A percentile compares a stretch with the other conserved stretches of the same genome.
phyloP scores from a whole-genome alignment of 768 basidiomycete genomes.

The Leccinellum rugosiceps region DNA sequence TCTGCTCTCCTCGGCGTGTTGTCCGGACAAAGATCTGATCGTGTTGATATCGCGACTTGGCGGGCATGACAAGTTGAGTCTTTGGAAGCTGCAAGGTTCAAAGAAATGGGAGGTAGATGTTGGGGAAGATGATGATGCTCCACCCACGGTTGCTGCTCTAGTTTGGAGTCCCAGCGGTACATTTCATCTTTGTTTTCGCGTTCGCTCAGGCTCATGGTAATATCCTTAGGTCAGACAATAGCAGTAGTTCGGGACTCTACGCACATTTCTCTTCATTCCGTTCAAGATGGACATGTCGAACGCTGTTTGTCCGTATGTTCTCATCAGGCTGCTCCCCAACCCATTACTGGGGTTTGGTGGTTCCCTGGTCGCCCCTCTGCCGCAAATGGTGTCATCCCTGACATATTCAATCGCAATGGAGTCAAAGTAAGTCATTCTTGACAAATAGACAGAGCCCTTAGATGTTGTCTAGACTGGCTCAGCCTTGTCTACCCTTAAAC shows the following conservation, averaged over 20 bases:
- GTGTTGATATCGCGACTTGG: conserved; percentile 64
- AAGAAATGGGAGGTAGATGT: conserved; percentile 83
- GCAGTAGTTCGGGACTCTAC: conserved; percentile 71
- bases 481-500: conserved; percentile 65
- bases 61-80: conserved; percentile 63
- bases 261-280: conserved; percentile 65
- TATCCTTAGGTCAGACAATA: conserved; percentile 56
- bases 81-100: conserved; percentile 79
- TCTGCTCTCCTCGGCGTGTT: conserved; percentile 63
- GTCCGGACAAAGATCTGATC: conserved; percentile 82
- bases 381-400: conserved; percentile 51
- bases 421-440: conserved; percentile 49
- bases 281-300: conserved; percentile 69
- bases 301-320: conserved; percentile 41
- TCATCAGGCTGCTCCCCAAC: conserved; percentile 11
- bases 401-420: conserved; percentile 68
- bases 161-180: conserved; percentile 85
- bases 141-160: conserved; percentile 51
- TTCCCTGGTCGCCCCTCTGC: conserved; percentile 47
- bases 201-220: conserved; percentile 2
- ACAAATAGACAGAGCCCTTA: neutral
- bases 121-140: conserved; percentile 42
- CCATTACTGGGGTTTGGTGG: conserved; percentile 70
- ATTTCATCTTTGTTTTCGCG: conserved; percentile 8
- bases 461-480: conserved; percentile 61